A percentile compares a stretch with the other conserved stretches of the same genome.
Evolutionary conservation across 2,329 filamentous ascomycete genomes (phyloP).

Genomic region (Aspergillus aculeatus): DNA sequence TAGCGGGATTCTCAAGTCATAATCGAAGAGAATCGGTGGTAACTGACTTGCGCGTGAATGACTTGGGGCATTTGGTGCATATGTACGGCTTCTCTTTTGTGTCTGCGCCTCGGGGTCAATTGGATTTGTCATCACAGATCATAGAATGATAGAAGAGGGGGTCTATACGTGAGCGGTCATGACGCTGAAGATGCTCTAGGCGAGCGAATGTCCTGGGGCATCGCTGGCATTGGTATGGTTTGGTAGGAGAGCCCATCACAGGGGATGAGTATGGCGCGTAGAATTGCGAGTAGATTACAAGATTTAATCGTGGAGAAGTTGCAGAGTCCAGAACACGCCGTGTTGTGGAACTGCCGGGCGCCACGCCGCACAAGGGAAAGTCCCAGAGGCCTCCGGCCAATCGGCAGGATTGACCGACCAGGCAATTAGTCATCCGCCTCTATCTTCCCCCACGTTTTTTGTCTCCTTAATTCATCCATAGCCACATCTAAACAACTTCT

Average conservation of each 20-base stretch:
- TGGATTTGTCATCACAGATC: slow-evolving; percentile 9
- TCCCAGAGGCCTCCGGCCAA: not conserved
- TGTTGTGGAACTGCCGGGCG: not conserved
- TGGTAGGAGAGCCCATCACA: slow-evolving; percentile 21
- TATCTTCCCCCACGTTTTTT: not conserved
- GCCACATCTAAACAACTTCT: not conserved
- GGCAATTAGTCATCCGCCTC: not conserved
- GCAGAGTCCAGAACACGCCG: not conserved
- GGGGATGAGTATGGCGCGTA: not conserved
- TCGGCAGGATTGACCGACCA: not conserved
- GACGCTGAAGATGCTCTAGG: slow-evolving; percentile 37
- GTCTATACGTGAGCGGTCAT: slow-evolving; percentile 35
- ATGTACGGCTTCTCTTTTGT: slow-evolving; percentile 37
- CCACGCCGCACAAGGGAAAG: no score
- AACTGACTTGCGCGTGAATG: slow-evolving; percentile 35
- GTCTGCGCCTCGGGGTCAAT: slow-evolving; percentile 20
- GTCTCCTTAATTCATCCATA: not conserved
- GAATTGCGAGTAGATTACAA: not conserved
- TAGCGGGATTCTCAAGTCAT: not conserved
- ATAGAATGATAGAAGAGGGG: not conserved
- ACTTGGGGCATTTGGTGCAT: slow-evolving; percentile 33
- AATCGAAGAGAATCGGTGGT: not conserved
- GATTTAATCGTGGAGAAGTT: not conserved
- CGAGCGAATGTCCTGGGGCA: slow-evolving; percentile 33
- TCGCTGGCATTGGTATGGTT: slow-evolving; percentile 31